Percentiles rank a stretch among this genome's conserved stretches.
These are phyloP conservation scores for Trametes meyenii DNA, from an alignment of 768 basidiomycete genomes.

Conservation along the genomic window DNA sequence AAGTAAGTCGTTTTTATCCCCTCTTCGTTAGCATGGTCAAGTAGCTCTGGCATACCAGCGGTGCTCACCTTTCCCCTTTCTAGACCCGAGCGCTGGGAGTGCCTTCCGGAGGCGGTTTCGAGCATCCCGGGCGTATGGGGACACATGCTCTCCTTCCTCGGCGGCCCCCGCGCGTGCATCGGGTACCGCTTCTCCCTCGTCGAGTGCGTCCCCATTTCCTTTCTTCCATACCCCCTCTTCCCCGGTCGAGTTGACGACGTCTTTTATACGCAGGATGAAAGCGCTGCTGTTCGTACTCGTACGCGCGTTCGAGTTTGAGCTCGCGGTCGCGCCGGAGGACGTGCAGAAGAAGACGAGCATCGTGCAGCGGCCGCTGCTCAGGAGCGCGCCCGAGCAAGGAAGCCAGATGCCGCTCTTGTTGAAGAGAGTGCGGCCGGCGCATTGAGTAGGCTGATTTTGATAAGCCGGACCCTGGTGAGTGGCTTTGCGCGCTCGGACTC, in stretches of 20 bases:
- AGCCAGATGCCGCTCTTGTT: conserved; percentile 30
- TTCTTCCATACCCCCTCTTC: conserved; percentile 28
- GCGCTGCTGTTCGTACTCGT: conserved; percentile 37
- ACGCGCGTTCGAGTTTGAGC: conserved; percentile 36
- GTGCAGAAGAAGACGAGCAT: conserved; percentile 25
- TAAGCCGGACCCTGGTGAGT: too few relatives aligned
- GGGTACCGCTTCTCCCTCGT: conserved; percentile 66
- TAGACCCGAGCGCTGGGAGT: conserved; percentile 69
- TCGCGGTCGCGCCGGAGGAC: conserved; percentile 30
- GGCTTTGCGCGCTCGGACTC: too few relatives aligned
- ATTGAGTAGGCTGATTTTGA: conserved; percentile 41
- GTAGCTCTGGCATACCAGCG: too few relatives aligned
- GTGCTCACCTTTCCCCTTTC: neutral
- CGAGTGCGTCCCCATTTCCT: conserved; percentile 62
- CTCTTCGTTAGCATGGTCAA: neutral
- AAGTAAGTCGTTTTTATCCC: conserved; percentile 46
- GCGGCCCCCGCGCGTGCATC: conserved; percentile 66
- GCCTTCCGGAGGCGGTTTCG: conserved; percentile 45
- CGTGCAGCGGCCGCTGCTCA: conserved; percentile 31
- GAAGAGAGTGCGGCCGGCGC: conserved; percentile 42
- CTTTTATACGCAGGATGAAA: conserved; percentile 31
- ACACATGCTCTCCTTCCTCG: conserved; percentile 61
- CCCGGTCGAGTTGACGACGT: neutral
- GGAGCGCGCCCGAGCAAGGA: conserved; percentile 19
- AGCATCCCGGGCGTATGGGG: conserved; percentile 63